Conservation (phyloP, 164 flowering plant genomes). For the Pachysandra terminalis region DNA sequence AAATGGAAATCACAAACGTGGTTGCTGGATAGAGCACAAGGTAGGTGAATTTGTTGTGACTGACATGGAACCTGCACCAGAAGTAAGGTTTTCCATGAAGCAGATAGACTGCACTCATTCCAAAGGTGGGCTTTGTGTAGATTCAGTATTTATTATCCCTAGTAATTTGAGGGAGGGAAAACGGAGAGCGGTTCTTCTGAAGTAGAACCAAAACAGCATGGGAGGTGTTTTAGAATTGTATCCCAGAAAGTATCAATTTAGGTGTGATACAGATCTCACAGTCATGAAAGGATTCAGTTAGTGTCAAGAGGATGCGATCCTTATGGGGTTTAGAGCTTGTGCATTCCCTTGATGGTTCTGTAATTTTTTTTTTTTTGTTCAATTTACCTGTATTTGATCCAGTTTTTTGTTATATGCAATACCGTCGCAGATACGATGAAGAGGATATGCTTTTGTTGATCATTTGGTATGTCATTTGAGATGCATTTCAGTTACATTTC, state of each 20-base stretch:
- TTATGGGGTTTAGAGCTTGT: background rate
- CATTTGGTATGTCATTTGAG: background rate
- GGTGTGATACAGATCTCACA: conserved; percentile 11
- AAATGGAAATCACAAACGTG: conserved; percentile 19
- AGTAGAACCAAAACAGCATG: conserved; percentile 4
- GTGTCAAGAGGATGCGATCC: conserved; percentile 7
- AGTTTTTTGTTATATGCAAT: background rate
- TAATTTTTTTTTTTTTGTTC: background rate
- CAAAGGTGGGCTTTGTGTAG: conserved; percentile 78
- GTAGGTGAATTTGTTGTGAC: conserved; percentile 60
- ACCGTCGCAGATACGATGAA: background rate
- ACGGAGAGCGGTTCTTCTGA: conserved; percentile 15
- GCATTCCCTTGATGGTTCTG: conserved; percentile 2
- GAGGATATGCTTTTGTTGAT: background rate
- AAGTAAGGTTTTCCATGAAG: conserved; percentile 65
- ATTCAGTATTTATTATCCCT: conserved; percentile 61
- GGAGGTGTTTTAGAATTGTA: no score
- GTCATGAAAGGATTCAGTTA: conserved; percentile 7
- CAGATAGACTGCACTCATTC: conserved; percentile 91
- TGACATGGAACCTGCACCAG: conserved; percentile 20
- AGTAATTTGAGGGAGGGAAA: conserved; percentile 28
- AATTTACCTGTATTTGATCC: conserved; percentile 3
- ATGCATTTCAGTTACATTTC: background rate
- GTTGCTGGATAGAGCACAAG: conserved; percentile 51
- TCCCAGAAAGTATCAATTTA: conserved; percentile 6